Conservation (phyloP, 495 filamentous ascomycete species). For the Podospora comata region DNA sequence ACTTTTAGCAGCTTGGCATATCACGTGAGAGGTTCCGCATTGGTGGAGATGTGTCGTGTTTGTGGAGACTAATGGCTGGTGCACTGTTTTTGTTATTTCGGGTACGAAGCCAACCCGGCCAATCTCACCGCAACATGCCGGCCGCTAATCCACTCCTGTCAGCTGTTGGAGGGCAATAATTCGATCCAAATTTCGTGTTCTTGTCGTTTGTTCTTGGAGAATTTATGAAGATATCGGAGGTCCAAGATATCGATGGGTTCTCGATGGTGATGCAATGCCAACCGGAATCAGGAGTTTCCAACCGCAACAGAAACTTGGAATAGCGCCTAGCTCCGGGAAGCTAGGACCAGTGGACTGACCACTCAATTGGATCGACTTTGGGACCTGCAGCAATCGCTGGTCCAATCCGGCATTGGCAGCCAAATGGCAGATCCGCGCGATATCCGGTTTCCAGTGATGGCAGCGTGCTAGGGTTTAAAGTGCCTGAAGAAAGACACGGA, state of each 20-base stretch:
- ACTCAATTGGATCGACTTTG: background rate
- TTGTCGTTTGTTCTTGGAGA: background rate
- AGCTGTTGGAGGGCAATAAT: background rate
- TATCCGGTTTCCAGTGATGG: constrained; percentile 1
- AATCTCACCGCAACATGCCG: constrained; percentile 1
- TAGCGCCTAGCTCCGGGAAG: background rate
- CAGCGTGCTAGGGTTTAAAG: background rate
- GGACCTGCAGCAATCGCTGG: background rate
- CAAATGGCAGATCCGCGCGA: background rate
- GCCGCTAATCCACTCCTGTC: background rate
- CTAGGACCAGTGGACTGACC: background rate
- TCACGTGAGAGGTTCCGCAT: background rate
- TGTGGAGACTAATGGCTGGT: background rate
- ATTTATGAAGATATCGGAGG: background rate
- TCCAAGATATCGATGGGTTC: background rate
- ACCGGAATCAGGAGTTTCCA: background rate
- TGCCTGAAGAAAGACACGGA: background rate
- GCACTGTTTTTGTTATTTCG: background rate
- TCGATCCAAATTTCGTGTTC: background rate
- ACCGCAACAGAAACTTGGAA: constrained; percentile 5
- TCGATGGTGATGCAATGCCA: constrained; percentile 2
- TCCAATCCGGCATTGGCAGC: background rate
- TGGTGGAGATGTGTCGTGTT: background rate
- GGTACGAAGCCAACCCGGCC: background rate
- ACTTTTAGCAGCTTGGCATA: background rate